Evolutionary conservation across 2,329 filamentous ascomycete species (phyloP), one percentile per base, ranked within the genome.

Genomic region (Alternaria sp.): DNA sequence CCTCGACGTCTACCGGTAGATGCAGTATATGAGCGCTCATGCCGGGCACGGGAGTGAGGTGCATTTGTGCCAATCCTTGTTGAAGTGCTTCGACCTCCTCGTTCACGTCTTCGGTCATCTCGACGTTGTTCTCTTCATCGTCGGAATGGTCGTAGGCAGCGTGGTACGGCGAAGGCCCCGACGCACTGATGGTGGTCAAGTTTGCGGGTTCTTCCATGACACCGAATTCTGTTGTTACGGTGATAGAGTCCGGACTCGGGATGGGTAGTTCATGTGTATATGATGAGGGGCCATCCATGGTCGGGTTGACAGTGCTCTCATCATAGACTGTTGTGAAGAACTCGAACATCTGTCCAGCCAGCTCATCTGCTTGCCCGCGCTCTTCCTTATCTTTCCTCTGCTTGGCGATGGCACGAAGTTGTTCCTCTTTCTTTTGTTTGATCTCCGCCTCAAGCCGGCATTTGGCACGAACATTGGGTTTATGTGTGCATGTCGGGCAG

Each of bases 401-500:
- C 30, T 70, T 75, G 7, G 74, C 74, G 30, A 71, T 70, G 3
- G 70, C 71, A 33, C 72, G 74, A 15, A 69, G 59, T 50, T 80
- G 74, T 4, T 73, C 75, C 50, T 75, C 77, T 55, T 70, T 67
- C 58, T 74, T 77, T 11, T 71, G 75, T 58, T 68, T 71, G 8
- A 71, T 61, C 61, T 82, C 80, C 10, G 77, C 78, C 46, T 80
- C 73, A 2, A 77, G 69, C 8, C 75, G 73, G 59, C 80, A 82
- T 37, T 77, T 79, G 8, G 72, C 69, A 49, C 69, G 75, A 12
- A 81, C 74, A 14, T 70, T 66, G 26, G 73, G 66, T 58, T 80
- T 80, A 33, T 68, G 72, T 10, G 72, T 56, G 65, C 80, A 82
- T 30, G 68, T 68, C 1, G 80, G 79, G 58, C 80, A 82, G 66